phyloP scores from a whole-genome alignment of 805 yeast species.

The Wickerhamomyces rabaulensis region DNA sequence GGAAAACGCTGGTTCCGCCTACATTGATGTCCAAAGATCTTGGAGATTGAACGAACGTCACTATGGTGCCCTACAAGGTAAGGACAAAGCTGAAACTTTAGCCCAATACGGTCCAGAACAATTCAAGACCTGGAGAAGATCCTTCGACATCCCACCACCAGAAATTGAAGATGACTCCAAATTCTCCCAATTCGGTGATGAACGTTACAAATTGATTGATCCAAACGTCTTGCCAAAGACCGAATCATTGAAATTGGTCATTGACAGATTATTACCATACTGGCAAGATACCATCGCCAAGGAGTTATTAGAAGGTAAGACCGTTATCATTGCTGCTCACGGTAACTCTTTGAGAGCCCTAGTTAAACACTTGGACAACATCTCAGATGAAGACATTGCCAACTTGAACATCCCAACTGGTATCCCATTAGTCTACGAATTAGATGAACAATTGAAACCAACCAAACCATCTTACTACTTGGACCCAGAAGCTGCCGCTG shows the following conservation, averaged over 20 bases:
- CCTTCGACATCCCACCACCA: conserved; percentile 96
- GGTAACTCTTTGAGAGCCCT: conserved; percentile 97
- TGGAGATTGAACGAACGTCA: conserved; percentile 99
- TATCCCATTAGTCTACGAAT: conserved; percentile 95
- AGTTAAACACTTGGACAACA: conserved; percentile 91
- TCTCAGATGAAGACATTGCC: conserved; percentile 89
- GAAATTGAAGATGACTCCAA: conserved; percentile 68
- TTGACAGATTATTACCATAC: conserved; percentile 94
- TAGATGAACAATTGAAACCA: conserved; percentile 83
- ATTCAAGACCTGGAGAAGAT: conserved; percentile 97
- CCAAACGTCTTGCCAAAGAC: conserved; percentile 87
- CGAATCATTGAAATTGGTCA: conserved; percentile 90
- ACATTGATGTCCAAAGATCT: conserved; percentile 87
- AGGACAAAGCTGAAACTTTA: conserved; percentile 92
- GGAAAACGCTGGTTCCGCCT: conserved; percentile 81
- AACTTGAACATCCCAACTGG: conserved; percentile 97
- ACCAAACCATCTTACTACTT: conserved; percentile 91
- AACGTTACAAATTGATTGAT: conserved; percentile 79
- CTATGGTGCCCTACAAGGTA: conserved; percentile 98
- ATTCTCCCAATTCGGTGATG: conserved; percentile 82
- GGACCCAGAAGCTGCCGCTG: conserved; percentile 99
- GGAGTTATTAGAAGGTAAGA: conserved; percentile 81
- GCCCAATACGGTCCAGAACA: conserved; percentile 84
- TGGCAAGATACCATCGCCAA: conserved; percentile 90
- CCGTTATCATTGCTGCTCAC: conserved; percentile 92